phyloP scores from a whole-genome alignment of 2,329 filamentous ascomycete species.

The Tolypocladium album region DNA sequence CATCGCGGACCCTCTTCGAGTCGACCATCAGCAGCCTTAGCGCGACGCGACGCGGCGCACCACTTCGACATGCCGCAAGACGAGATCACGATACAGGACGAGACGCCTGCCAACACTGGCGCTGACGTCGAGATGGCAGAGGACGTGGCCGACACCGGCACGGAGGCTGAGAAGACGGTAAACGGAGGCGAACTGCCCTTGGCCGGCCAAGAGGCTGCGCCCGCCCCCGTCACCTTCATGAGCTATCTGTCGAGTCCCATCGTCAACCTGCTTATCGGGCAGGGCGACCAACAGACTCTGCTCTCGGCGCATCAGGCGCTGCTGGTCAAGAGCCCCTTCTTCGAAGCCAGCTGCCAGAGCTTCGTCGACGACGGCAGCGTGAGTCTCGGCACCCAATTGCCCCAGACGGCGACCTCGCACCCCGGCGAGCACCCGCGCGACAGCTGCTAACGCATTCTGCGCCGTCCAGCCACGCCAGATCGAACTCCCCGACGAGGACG shows the following conservation, averaged over 20 bases:
- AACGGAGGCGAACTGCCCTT: slow-evolving; percentile 26
- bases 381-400: slow-evolving; percentile 16
- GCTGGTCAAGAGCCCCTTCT: slow-evolving; percentile 63
- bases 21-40: not conserved
- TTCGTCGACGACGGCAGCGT: slow-evolving; percentile 54
- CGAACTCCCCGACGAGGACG: slow-evolving; percentile 38
- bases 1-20: not conserved
- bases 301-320: slow-evolving; percentile 75
- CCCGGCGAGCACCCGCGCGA: not conserved
- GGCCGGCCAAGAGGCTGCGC: slow-evolving; percentile 20
- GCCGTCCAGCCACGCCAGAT: slow-evolving; percentile 48
- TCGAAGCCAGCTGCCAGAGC: slow-evolving; percentile 50
- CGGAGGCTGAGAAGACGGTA: slow-evolving; percentile 16
- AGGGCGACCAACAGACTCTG: slow-evolving; percentile 44
- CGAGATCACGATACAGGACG: slow-evolving; percentile 8
- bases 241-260: slow-evolving; percentile 59
- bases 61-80: slow-evolving; percentile 3
- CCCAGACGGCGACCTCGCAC: not conserved
- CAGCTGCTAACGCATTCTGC: not conserved
- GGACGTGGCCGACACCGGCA: slow-evolving; percentile 9
- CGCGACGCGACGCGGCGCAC: not conserved
- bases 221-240: slow-evolving; percentile 33
- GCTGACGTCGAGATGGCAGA: slow-evolving; percentile 30
- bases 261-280: slow-evolving; percentile 56
- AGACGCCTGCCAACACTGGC: slow-evolving; percentile 13